These are phyloP conservation scores for Mycena albidolilacea DNA, from an alignment of 768 basidiomycete species.

Conservation along the genomic window DNA sequence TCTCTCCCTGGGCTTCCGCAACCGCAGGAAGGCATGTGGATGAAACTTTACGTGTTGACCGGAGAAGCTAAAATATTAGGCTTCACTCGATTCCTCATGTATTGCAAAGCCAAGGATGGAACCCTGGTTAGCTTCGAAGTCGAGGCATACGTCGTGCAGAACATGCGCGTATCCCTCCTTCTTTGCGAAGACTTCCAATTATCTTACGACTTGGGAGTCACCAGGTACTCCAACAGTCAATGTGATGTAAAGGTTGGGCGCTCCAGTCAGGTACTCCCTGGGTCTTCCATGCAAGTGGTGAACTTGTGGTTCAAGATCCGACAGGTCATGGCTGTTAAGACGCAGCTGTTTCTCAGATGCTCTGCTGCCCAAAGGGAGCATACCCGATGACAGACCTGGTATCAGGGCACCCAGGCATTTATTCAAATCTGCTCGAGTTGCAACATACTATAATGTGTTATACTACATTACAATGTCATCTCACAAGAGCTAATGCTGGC, in stretches of 20 bases:
- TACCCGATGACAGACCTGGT: too few relatives aligned
- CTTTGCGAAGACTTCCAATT: constrained; percentile 49
- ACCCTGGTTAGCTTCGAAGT: constrained; percentile 29
- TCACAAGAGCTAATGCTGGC: too few relatives aligned
- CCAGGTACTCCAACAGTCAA: constrained; percentile 21
- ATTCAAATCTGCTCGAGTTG: too few relatives aligned
- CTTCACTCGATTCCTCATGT: constrained; percentile 35
- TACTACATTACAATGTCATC: too few relatives aligned
- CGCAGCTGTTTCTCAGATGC: not conserved
- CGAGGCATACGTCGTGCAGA: constrained; percentile 46
- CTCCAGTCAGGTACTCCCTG: not conserved
- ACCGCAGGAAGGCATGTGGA: constrained; percentile 20
- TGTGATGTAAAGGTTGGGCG: constrained; percentile 17
- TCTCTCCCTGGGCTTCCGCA: not conserved
- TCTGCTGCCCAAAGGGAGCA: not conserved
- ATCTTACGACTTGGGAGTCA: constrained; percentile 42
- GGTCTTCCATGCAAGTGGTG: constrained; percentile 23
- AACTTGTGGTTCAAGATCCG: constrained; percentile 29
- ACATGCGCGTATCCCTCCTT: constrained; percentile 47
- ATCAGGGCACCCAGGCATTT: too few relatives aligned
- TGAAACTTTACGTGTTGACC: constrained; percentile 33
- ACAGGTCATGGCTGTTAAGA: not conserved
- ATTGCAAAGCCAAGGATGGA: not conserved
- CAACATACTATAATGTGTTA: too few relatives aligned
- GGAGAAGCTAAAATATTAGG: constrained; percentile 39